Base-by-base conservation (phyloP, 768 basidiomycete species). In the Russula ochroleuca region DNA sequence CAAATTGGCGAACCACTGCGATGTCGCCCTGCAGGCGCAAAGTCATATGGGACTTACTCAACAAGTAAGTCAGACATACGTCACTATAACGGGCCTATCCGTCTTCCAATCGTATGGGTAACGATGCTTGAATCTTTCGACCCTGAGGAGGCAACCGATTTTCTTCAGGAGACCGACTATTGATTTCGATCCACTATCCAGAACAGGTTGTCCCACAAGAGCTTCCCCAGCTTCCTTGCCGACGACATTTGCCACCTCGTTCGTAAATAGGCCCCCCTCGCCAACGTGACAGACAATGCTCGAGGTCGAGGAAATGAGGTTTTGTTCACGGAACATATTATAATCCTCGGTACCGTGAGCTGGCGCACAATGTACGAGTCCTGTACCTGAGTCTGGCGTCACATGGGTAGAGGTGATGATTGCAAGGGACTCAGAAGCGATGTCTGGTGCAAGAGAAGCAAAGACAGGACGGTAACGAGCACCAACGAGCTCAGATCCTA, bases 51-150 rank as follows among this genome's bases (percentile, higher is more conserved):
- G 28, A 17, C 33, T n/a, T 53, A 15, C 9, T 33, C 15, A 41
- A 35, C 25, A 10, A 31, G 3, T 28, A 40, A 52, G 31, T n/a
- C 19, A 8, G 33, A 74, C 86, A 66, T 70, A 94, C 92, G 88
- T 87, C 66, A 93, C 83, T 69, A 98, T 95, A 70, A 98, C 86
- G 0, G 96, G 95, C 70, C 92, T 78, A 67, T 94, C 85, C 5
- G 96, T 96, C 74, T 92, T 90, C 95, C 95, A 98, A 70, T 99
- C 96, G 72, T 94, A 95, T 0, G 96, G 94, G 71, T 97, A 99
- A 54, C 86, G 84, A 75, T 98, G 96, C 69, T 83, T 86, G 69
- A 92, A 82, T 67, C 80, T 80, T 72, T 90, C 80, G 57, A 89
- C 76, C 68, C 84, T 86, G 47, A 92, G 71, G 17, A 98, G 76